Evolutionary conservation across 2,329 filamentous ascomycete species (phyloP).

Genomic region (Aspergillus sp.): DNA sequence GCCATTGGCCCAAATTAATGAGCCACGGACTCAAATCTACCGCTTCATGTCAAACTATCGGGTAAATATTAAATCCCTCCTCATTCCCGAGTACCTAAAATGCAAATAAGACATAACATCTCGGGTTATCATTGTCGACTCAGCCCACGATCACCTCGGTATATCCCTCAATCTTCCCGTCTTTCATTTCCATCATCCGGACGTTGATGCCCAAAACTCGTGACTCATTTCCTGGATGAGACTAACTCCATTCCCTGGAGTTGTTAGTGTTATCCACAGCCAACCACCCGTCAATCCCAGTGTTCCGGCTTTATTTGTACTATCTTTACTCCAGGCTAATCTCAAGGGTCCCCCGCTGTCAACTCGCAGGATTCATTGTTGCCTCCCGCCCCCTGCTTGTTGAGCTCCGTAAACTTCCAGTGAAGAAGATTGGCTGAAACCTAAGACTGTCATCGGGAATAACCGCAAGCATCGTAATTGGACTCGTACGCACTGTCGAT

Average conservation of each 20-base stretch:
- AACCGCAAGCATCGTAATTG: not conserved
- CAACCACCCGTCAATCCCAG: not conserved
- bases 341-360: not conserved
- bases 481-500: not conserved
- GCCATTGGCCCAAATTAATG: slow-evolving; percentile 5
- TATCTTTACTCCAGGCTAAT: not conserved
- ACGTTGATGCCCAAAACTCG: slow-evolving; percentile 12
- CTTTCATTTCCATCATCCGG: not conserved
- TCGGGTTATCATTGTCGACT: not conserved
- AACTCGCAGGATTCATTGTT: not conserved
- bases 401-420: not conserved
- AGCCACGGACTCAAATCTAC: slow-evolving; percentile 2
- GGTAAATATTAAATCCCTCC: not conserved
- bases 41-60: slow-evolving; percentile 5
- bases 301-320: not conserved
- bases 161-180: slow-evolving; percentile 2
- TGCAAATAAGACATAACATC: not conserved
- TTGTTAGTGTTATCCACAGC: not conserved
- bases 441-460: not conserved
- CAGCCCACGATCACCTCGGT: not conserved
- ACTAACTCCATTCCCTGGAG: not conserved
- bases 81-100: not conserved
- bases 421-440: not conserved
- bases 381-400: not conserved
- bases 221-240: not conserved